Evolutionary conservation across 805 yeast genomes (phyloP), one percentile per base, ranked within the genome.

Genomic region (Scheffersomyces coipomensis): DNA sequence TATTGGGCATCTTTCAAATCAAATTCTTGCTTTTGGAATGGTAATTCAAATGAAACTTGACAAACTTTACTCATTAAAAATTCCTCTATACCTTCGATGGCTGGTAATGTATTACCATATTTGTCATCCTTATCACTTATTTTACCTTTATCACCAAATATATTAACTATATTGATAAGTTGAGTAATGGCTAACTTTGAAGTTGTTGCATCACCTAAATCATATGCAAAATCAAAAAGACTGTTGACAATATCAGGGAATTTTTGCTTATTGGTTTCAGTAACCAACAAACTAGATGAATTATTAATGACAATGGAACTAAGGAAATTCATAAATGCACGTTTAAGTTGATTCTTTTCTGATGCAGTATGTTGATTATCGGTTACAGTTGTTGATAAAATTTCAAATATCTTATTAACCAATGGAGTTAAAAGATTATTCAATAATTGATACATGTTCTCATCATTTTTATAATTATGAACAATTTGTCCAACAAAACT

Each of bases 401-500:
- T 67, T 22, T 63, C 68, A 50, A 81, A 79, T 7, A 85, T 72
- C 52, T 85, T 85, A 37, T 71, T 69, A 21, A 85, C 66, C 35
- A 90, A 71, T n/a, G 97, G 96, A 0, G 85, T 68, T 42, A 88
- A 58, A 43, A 93, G 66, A 40, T 82, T 81, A 52, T 85, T 80
- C 46, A 91, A 69, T 62, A 91, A 68, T 49, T 81, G 80, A 60
- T 86, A 88, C 38, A 89, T 79, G 32, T 72, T 75, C 31, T 77
- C 80, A 49, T 86, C 83, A 33, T 71, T 71, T 53, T 79, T 77
- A 63, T 83, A 88, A 47, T 73, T 77, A 58, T 91, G 97, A 37
- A 85, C 78, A 45, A 93, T 77, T 63, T 93, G 98, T 4, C 95
- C 90, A 45, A 93, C 65, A 58, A 93, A 91, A 29, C 91, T 77